Base-by-base conservation (phyloP, 768 basidiomycete genomes). In the Termitomyces sp. region DNA sequence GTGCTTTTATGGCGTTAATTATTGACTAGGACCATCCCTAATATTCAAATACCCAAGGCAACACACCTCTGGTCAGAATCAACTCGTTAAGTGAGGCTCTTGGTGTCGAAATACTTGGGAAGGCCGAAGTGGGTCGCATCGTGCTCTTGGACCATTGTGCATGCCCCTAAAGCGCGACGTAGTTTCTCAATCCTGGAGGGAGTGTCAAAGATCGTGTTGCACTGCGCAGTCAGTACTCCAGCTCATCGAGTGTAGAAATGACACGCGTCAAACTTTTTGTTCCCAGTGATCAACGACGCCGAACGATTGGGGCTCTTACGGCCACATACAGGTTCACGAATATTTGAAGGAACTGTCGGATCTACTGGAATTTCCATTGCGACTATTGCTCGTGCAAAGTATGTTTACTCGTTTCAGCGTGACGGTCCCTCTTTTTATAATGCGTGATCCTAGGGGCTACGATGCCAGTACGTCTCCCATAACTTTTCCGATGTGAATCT, bases 161-260 rank as follows among this genome's bases (percentile, higher is more conserved):
- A 28, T 25, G 40, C 50, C 37, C 30, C 54, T 52, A 39, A 49
- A 27, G 54, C 30, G 21, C 34, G 48, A 10, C 37, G 8, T 45
- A 98, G 93, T 99, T 88, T 67, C 68, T 98, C 58, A 99, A 99
- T 70, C 96, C 97, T 1, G 96, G 96, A 25, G 97, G 97, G 40
- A 98, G 95, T 53, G 90, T 98, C 49, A 99, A 99, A 70, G 97
- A 99, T 70, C 84, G 97, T 30, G 96, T 98, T n/a, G 96, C 95
- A 0, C 69, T 98, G 58, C 82, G 85, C 69, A 92, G 95, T 97
- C 65, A 58, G 83, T 62, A 58, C 40, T 47, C 2, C 1, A 21
- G 32, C 5, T 32, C 43, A 1, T 50, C 27, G 16, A 28, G 10
- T 43, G 37, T 42, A 6, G 17, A 9, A 17, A 34, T 27, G 4